Conservation (phyloP, 768 basidiomycete genomes). For the Leccinum sublutescens region DNA sequence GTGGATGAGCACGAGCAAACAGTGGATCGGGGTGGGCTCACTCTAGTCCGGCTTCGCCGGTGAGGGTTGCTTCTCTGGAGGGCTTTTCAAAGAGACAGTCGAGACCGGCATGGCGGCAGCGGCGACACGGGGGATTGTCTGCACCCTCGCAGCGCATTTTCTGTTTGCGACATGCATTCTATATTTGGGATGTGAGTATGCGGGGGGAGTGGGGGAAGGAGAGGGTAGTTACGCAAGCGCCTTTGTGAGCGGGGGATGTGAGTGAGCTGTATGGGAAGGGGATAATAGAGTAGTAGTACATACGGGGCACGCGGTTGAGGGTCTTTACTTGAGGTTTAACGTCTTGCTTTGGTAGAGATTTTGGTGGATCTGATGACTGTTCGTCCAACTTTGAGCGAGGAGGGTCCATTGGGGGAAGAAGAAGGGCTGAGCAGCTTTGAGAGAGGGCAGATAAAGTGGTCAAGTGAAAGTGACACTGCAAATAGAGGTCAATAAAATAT, state of each 20-base stretch:
- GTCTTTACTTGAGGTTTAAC: constrained; percentile 73
- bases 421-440: constrained; percentile 40
- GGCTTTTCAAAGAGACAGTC: constrained; percentile 97
- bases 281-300: constrained; percentile 33
- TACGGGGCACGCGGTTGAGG: constrained; percentile 85
- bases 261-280: constrained; percentile 15
- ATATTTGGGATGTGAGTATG: constrained; percentile 18
- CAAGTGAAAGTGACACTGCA: background rate
- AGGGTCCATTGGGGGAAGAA: constrained; percentile 19
- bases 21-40: constrained; percentile 39
- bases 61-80: constrained; percentile 78
- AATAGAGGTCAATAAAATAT: constrained; percentile 18
- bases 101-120: constrained; percentile 85
- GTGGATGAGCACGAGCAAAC: constrained; percentile 12
- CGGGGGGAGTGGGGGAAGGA: background rate
- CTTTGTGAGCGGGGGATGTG: background rate
- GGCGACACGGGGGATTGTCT: constrained; percentile 94
- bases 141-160: constrained; percentile 98
- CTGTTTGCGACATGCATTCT: constrained; percentile 96
- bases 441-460: constrained; percentile 11
- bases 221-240: background rate
- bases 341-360: constrained; percentile 52
- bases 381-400: constrained; percentile 46
- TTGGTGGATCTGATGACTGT: constrained; percentile 41
- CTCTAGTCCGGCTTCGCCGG: constrained; percentile 89